Evolutionary conservation across 805 yeast species (phyloP), one percentile per base, ranked within the genome.

Genomic region (Metschnikowia vanudenii): DNA sequence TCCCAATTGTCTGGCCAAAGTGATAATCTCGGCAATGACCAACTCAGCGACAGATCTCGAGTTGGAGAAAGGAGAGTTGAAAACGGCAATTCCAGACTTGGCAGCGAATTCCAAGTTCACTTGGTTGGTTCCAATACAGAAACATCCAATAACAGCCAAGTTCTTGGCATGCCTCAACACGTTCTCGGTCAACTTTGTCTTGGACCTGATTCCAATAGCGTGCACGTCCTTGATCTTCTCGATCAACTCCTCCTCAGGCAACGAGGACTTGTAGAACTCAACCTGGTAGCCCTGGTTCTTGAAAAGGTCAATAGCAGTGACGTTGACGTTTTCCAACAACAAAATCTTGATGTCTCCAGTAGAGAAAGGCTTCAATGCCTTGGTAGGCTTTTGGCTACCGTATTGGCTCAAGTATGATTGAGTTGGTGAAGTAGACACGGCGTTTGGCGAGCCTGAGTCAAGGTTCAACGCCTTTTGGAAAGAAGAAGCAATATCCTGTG

Each of bases 91-190:
- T 73, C 99, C 99, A 41, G 80, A 79, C 61, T 84, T 80, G 54
- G 98, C 97, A 47, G 99, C 99, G 60, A 65, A 87, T 57, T 87
- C 88, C 54, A 91, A 78, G 67, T 94, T 95, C 46, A 94, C 99
- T 74, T 94, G 99, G 75, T 94, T 94, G 51, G 98, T 94, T 62
- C 99, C 99, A 58, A 94, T 94, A 79, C 99, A 94, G 86, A 94
- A 94, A 75, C 99, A 94, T 47, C 99, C 99, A 69, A 94, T 76
- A 28, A 81, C 91, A 22, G 87, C 87, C 69, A 94, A 78, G 74
- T 92, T 88, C 67, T 84, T 85, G 47, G 99, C 99, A 59, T 87
- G 88, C 54, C 80, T 75, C 59, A 94, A 76, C 24, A 94, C 82
- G 43, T 81, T 82, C 56, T 80, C 85, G 34, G 90, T 88, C 63